phyloP scores from a whole-genome alignment of 164 flowering plant genomes.

The Vitis riparia region DNA sequence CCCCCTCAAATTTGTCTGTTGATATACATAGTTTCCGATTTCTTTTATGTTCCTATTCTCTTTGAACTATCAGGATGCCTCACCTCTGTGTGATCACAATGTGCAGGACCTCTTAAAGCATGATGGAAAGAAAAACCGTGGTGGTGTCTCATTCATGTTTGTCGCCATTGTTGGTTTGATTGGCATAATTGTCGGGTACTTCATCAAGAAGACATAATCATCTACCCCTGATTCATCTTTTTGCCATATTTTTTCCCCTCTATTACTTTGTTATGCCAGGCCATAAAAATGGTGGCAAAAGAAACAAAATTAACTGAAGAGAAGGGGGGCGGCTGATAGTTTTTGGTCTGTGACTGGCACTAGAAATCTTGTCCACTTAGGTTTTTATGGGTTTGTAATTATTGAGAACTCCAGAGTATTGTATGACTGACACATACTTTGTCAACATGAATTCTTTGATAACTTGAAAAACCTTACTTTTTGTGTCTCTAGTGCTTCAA shows the following conservation, averaged over 20 bases:
- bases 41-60: background rate
- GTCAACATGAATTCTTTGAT: slow-evolving; percentile 21
- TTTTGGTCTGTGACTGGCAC: slow-evolving; percentile 9
- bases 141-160: slow-evolving; percentile 45
- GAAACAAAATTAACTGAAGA: background rate
- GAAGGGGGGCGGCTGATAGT: background rate
- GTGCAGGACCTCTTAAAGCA: slow-evolving; percentile 63
- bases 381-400: slow-evolving; percentile 3
- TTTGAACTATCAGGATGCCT: background rate
- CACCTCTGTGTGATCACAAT: slow-evolving; percentile 2
- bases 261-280: background rate
- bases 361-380: slow-evolving; percentile 17
- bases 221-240: background rate
- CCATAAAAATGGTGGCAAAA: slow-evolving; percentile 8
- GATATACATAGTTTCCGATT: no score
- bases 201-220: slow-evolving; percentile 45
- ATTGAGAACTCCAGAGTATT: background rate
- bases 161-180: slow-evolving; percentile 56
- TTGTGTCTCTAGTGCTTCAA: slow-evolving; percentile 1
- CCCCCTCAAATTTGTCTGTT: no score
- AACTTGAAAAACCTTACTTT: slow-evolving; percentile 4
- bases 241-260: background rate
- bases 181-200: slow-evolving; percentile 55
- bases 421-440: slow-evolving; percentile 3
- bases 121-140: slow-evolving; percentile 33